A percentile compares a stretch with the other conserved stretches of the same genome.
Evolutionary conservation across 768 basidiomycete species (phyloP).

Genomic region (Leccinum sublutescens): DNA sequence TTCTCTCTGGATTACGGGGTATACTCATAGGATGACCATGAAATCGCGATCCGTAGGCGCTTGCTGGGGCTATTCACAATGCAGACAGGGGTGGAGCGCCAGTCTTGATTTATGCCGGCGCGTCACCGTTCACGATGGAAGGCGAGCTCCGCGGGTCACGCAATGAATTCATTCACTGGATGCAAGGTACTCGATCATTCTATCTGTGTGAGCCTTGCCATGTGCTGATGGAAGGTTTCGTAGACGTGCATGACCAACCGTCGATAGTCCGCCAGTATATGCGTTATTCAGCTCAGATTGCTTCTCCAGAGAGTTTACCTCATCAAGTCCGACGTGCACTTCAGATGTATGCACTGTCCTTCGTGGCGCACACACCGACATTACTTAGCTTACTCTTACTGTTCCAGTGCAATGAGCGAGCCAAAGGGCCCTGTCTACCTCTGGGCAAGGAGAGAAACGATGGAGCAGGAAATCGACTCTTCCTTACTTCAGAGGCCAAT

Average conservation of each 20-base stretch:
- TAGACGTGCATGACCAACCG: constrained; percentile 71
- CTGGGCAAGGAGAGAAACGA: constrained; percentile 69
- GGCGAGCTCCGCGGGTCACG: constrained; percentile 60
- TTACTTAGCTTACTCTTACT: constrained; percentile 1
- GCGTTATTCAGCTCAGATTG: constrained; percentile 61
- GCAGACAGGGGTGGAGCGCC: constrained; percentile 60
- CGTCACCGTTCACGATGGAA: constrained; percentile 56
- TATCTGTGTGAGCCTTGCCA: not conserved
- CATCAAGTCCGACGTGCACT: constrained; percentile 55
- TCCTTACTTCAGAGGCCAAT: constrained; percentile 32
- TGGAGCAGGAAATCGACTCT: constrained; percentile 59
- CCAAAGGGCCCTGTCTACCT: constrained; percentile 75
- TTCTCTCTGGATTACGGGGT: not conserved
- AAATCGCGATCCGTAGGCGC: constrained; percentile 40
- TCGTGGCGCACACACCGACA: not conserved
- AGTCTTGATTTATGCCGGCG: constrained; percentile 70
- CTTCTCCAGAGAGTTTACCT: constrained; percentile 50
- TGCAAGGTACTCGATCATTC: constrained; percentile 48
- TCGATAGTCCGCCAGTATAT: constrained; percentile 75
- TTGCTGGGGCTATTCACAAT: constrained; percentile 73
- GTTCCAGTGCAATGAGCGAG: constrained; percentile 57
- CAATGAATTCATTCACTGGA: constrained; percentile 76
- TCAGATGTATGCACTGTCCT: constrained; percentile 49
- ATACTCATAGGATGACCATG: not conserved
- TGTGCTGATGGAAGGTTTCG: not conserved